phyloP scores from a whole-genome alignment of 768 basidiomycete genomes.

The Termitomyces sp. region DNA sequence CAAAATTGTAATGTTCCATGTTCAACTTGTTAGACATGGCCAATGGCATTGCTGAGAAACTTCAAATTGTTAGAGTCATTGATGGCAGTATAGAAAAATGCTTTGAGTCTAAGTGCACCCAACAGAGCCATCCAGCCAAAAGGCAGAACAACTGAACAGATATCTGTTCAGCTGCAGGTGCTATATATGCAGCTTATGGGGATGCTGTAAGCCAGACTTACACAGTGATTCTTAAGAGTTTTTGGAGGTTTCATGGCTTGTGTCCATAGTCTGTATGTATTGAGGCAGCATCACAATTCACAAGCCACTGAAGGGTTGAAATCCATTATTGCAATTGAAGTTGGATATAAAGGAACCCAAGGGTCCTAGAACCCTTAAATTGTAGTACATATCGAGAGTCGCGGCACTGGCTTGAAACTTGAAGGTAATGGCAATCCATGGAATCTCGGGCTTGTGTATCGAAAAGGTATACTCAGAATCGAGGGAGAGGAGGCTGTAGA shows the following conservation, averaged over 20 bases:
- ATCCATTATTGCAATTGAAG: background rate
- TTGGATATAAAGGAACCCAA: background rate
- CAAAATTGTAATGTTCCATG: background rate
- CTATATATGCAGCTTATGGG: too few species aligned
- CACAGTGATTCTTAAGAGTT: background rate
- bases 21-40: background rate
- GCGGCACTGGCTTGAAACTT: background rate
- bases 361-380: too few species aligned
- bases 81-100: too few species aligned
- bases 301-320: background rate
- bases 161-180: too few species aligned
- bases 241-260: background rate
- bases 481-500: background rate
- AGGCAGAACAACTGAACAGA: too few species aligned
- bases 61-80: background rate
- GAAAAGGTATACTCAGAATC: background rate
- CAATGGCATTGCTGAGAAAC: background rate
- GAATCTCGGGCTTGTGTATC: background rate
- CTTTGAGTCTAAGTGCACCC: too few species aligned
- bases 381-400: background rate
- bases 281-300: background rate
- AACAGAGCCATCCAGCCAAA: too few species aligned
- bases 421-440: background rate
- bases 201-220: too few species aligned
- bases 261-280: too few species aligned